Evolutionary conservation across 2,329 filamentous ascomycete genomes (phyloP), one percentile per base, ranked within the genome.

Genomic region (Penicillium freii): DNA sequence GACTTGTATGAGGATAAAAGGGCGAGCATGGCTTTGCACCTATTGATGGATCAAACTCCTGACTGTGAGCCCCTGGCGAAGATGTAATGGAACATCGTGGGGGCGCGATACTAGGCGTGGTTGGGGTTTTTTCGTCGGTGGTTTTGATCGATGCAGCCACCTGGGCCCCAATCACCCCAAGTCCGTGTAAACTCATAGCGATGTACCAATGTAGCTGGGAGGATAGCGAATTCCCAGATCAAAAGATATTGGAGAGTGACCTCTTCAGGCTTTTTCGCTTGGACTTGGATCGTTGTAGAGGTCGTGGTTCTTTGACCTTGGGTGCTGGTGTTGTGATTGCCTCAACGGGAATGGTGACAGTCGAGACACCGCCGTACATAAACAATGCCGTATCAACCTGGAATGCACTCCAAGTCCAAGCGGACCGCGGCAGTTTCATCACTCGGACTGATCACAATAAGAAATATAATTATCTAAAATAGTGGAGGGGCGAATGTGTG

Each of bases 1-100:
- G 66, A 15, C 68, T 70, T 27, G 73, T 72, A 66, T 78, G 75
- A 27, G 70, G 71, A 62, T 79, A 79, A 64, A 79, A 79, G 1
- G 77, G 75, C 1, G 76, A 78, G 55, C 62, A 74, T 15, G 75
- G 73, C 57, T 77, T 77, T 56, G 75, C 75, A 39, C 71, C 73
- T 49, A 69, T 58, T 13, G 63, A 70, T 2, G 75, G 75, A 59
- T 78, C 73, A 64, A 72, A 78, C 6, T 78, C 74, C 40, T 51
- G 54, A 9, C 46, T 44, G 6, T 55, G 46, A 36, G 31, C 39
- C 39, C 53, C 53, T 23, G 64, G 66, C 5, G 63, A 64, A n/a
- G 65, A 66, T 13, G 62, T 61, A 10, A 63, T 39, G 4, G 65
- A 66, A 57, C 40, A 38, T 11, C 57, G 27, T 15, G 61, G 50